phyloP scores from a whole-genome alignment of 768 basidiomycete species.

The Psilocybe tampanensis region DNA sequence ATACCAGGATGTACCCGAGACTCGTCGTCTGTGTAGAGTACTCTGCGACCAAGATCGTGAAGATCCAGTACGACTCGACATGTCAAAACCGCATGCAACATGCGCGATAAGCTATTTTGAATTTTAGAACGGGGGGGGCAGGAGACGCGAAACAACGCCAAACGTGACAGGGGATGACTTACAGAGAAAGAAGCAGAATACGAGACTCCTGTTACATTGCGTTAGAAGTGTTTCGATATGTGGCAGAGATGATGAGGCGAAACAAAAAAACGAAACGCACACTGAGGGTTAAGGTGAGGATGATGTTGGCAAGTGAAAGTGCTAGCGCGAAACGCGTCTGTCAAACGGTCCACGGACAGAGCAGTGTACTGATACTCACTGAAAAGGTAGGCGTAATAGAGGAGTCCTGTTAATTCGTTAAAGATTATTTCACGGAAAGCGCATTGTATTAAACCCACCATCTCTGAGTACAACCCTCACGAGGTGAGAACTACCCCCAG shows the following conservation, averaged over 20 bases:
- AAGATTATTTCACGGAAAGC: neutral
- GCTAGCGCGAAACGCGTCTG: neutral
- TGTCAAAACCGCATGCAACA: conserved; percentile 2
- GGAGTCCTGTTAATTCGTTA: neutral
- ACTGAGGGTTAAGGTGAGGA: neutral
- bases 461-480: conserved; percentile 12
- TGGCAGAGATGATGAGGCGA: too few species aligned
- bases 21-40: too few species aligned
- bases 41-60: neutral
- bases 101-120: neutral
- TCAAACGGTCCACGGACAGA: neutral
- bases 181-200: conserved; percentile 3
- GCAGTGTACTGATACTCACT: neutral
- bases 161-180: neutral
- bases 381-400: conserved; percentile 8
- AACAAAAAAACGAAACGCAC: too few species aligned
- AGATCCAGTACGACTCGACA: conserved; percentile 9
- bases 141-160: neutral
- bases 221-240: neutral
- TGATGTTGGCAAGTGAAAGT: conserved; percentile 2
- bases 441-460: neutral
- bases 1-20: too few species aligned
- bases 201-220: neutral
- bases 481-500: conserved; percentile 8
- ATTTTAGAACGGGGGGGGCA: too few species aligned